These are phyloP conservation scores for Anthoceros angustus DNA, from an alignment of 225 moss, liverwort and hornwort genomes.

Conservation along the genomic window DNA sequence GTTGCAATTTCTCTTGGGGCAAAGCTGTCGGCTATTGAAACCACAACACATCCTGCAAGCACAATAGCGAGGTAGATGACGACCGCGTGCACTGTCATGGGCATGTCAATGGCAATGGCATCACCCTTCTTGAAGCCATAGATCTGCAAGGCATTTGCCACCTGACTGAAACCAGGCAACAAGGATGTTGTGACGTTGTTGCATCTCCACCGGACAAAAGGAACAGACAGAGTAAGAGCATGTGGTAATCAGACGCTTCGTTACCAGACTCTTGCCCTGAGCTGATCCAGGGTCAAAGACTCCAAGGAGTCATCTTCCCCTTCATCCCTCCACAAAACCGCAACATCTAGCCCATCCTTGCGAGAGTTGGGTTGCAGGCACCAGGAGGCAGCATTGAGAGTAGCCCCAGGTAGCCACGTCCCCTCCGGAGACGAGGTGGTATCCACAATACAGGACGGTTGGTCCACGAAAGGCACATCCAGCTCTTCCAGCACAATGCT, in stretches of 20 bases:
- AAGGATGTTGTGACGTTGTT: not conserved
- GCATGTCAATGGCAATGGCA: conserved; percentile 76
- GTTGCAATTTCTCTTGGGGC: conserved; percentile 58
- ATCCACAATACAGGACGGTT: conserved; percentile 26
- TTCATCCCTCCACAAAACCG: conserved; percentile 57
- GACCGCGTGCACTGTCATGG: conserved; percentile 69
- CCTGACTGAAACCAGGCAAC: conserved; percentile 40
- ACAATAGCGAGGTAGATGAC: conserved; percentile 75
- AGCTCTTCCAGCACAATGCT: conserved; percentile 23
- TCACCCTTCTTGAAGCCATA: conserved; percentile 55
- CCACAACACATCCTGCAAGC: conserved; percentile 63
- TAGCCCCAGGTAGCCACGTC: conserved; percentile 31
- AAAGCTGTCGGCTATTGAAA: conserved; percentile 86
- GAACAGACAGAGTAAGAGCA: not conserved
- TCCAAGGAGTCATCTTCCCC: conserved; percentile 52
- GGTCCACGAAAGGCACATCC: conserved; percentile 27
- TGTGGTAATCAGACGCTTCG: conserved; percentile 4
- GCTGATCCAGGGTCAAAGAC: conserved; percentile 29
- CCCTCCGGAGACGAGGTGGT: conserved; percentile 20
- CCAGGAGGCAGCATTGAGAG: conserved; percentile 57
- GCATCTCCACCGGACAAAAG: not conserved
- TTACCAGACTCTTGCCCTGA: conserved; percentile 58
- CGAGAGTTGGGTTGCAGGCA: conserved; percentile 36
- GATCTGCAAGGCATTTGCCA: conserved; percentile 61
- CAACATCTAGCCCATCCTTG: conserved; percentile 43